Evolutionary conservation across 495 filamentous ascomycete genomes (phyloP).

Genomic region (Penicillium angulare): DNA sequence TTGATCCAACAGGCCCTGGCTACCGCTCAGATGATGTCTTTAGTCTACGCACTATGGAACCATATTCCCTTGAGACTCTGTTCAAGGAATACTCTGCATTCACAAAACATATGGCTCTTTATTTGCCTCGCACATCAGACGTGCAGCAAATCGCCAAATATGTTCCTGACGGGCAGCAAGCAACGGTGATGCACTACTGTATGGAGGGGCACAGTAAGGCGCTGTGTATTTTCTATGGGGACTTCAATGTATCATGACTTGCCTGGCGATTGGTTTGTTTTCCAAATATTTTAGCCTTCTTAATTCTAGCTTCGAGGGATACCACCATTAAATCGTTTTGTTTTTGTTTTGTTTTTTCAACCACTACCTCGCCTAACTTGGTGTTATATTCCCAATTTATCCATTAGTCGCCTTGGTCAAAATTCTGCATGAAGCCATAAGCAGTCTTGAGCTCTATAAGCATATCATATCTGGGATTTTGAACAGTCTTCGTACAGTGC

Average conservation of each 20-base stretch:
- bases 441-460: too few relatives aligned
- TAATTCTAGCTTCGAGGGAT: neutral
- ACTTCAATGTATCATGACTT: conserved; percentile 30
- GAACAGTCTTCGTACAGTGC: too few relatives aligned
- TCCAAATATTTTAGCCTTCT: neutral
- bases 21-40: conserved; percentile 79
- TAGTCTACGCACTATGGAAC: conserved; percentile 81
- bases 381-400: too few relatives aligned
- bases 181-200: conserved; percentile 86
- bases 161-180: conserved; percentile 50
- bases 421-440: too few relatives aligned
- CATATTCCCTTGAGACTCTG: conserved; percentile 68
- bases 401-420: too few relatives aligned
- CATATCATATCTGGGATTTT: too few relatives aligned
- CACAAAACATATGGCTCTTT: conserved; percentile 63
- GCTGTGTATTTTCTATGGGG: conserved; percentile 55
- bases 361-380: too few relatives aligned
- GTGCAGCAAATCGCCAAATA: conserved; percentile 74
- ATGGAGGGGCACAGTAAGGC: conserved; percentile 85
- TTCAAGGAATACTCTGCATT: conserved; percentile 56
- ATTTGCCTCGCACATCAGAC: conserved; percentile 86
- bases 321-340: too few relatives aligned
- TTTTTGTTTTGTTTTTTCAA: too few relatives aligned
- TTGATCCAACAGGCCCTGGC: conserved; percentile 57
- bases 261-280: too few relatives aligned